Evolutionary conservation across 1,284 basidiomycete species (phyloP).

Genomic region (Puccinia horiana): DNA sequence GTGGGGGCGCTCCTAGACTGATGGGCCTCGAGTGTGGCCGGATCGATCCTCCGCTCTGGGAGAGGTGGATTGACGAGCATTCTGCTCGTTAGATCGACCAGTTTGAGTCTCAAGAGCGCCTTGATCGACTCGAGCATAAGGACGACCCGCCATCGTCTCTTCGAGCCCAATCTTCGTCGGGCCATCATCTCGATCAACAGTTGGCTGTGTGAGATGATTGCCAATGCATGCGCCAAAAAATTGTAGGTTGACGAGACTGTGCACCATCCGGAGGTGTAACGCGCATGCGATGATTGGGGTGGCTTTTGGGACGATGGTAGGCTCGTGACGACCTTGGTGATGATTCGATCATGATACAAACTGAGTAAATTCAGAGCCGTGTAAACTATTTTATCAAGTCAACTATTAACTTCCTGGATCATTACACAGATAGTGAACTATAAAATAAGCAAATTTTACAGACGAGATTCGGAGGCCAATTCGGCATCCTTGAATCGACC

Average conservation of each 20-base stretch:
- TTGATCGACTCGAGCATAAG: slow-evolving; percentile 59
- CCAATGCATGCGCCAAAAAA: slow-evolving; percentile 72
- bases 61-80: slow-evolving; percentile 58
- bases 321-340: slow-evolving; percentile 52
- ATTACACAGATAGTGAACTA: background rate
- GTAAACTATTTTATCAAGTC: slow-evolving; percentile 57
- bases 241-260: slow-evolving; percentile 70
- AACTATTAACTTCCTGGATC: too few species aligned
- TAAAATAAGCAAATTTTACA: background rate
- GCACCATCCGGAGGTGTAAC: slow-evolving; percentile 79
- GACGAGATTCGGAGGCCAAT: slow-evolving; percentile 54
- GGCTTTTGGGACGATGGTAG: slow-evolving; percentile 52
- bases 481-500: slow-evolving; percentile 55
- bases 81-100: slow-evolving; percentile 58
- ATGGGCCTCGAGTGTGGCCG: slow-evolving; percentile 48
- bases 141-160: slow-evolving; percentile 59
- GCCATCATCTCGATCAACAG: slow-evolving; percentile 84
- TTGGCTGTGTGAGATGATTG: slow-evolving; percentile 74
- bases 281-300: slow-evolving; percentile 58
- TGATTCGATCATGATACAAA: slow-evolving; percentile 61
- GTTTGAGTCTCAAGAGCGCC: slow-evolving; percentile 57
- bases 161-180: slow-evolving; percentile 62
- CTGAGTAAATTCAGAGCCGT: slow-evolving; percentile 60
- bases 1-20: background rate
- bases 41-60: slow-evolving; percentile 56